A percentile compares a stretch with the other conserved stretches of the same genome.
Evolutionary conservation across 148 eudicot genomes (phyloP).

Genomic region (Tetragonia tetragonoides): DNA sequence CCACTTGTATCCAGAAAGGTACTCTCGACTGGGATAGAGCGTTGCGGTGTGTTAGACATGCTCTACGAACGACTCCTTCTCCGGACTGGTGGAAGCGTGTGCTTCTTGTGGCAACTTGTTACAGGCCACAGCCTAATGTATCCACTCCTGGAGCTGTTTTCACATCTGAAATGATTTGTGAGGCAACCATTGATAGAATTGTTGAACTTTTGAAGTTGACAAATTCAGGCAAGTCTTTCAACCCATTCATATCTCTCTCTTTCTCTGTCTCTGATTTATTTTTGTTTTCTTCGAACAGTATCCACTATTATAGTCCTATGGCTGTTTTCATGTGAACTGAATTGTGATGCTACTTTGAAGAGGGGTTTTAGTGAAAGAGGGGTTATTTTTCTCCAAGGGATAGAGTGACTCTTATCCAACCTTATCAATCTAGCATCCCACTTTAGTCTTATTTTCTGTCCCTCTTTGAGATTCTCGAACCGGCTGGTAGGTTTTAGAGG

Average conservation of each 20-base stretch:
- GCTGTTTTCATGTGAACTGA: neutral
- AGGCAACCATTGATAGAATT: constrained; percentile 88
- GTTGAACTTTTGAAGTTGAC: constrained; percentile 87
- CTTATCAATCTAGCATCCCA: neutral
- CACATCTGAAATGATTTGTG: constrained; percentile 92
- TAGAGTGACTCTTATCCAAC: neutral
- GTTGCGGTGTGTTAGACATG: constrained; percentile 87
- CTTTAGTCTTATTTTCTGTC: neutral
- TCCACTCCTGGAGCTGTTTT: constrained; percentile 92
- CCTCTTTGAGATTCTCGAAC: neutral
- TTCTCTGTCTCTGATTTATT: neutral
- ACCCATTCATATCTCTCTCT: neutral
- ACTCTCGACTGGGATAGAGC: constrained; percentile 99
- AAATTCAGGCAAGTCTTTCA: constrained; percentile 65
- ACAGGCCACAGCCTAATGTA: constrained; percentile 50
- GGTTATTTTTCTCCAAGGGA: neutral
- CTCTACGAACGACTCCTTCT: constrained; percentile 88
- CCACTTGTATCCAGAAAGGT: constrained; percentile 82
- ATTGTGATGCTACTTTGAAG: neutral
- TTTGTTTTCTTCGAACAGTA: neutral
- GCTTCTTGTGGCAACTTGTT: constrained; percentile 80
- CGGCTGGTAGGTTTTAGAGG: neutral
- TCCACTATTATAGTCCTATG: neutral
- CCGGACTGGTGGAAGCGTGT: constrained; percentile 99
- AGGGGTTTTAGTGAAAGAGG: neutral